Base-by-base conservation (phyloP, 176 grass and related monocot genomes). In the Microstegium vimineum region DNA sequence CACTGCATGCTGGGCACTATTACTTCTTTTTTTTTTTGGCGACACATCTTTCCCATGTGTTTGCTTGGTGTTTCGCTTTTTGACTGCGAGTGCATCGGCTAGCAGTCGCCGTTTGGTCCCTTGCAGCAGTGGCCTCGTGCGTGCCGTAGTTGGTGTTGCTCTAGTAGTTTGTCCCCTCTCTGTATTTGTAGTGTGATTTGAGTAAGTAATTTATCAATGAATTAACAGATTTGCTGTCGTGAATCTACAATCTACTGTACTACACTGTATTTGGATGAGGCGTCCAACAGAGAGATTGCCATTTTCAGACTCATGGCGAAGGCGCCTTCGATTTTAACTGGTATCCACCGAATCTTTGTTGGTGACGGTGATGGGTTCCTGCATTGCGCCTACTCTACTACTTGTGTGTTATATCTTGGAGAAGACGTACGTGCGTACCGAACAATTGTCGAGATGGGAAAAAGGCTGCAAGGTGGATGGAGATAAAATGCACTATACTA, bases 151-250 rank as follows among this genome's bases (percentile, higher is more conserved):
- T 60, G 61, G 72, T 57, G 26, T 17, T 38, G 26, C 22, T 60
- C 64, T 69, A 37, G 38, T 69, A 81, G 65, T 9, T 30, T 80
- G 56, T 40, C 30, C 27, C 65, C 65, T 20, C n/a, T n/a, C 26
- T 22, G 56, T 65, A 73, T 79, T 75, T 73, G 35, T 47, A 5
- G 83, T 86, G 83, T 86, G 79, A 86, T 90, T 86, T 74, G 78
- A 86, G 83, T 72, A 66, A 77, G 51, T 87, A 42, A 87, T 71
- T 81, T 56, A 14, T 57, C 49, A 15, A 81, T 69, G 47, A 1
- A 54, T 69, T 81, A 56, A 89, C 83, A 82, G 71, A 77, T 77
- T 88, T 10, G 26, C 80, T 78, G 16, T 32, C 20, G 63, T 34
- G 31, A 25, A 28, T 46, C 34, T 16, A 17, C 13, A 15, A 13